Percentiles rank a stretch among this genome's conserved stretches.
These are phyloP conservation scores for Botryotinia convoluta DNA, from an alignment of 2,329 filamentous ascomycete species.

Conservation along the genomic window DNA sequence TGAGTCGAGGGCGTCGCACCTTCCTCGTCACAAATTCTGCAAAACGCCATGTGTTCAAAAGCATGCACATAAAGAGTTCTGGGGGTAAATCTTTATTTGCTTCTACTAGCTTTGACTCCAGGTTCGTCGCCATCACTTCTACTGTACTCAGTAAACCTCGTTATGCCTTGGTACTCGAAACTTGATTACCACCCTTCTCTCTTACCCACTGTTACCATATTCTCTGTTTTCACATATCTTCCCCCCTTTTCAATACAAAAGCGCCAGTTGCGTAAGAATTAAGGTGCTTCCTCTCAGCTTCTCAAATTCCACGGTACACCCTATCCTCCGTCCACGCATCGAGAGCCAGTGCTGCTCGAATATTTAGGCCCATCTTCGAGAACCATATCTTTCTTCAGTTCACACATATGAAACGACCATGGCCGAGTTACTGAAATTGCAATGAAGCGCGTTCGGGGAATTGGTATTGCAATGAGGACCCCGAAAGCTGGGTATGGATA, in stretches of 20 bases:
- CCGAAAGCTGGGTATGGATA: not conserved
- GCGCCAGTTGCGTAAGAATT: too few species aligned
- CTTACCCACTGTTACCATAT: not conserved
- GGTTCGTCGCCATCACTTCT: not conserved
- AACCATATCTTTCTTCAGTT: not conserved
- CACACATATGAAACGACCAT: not conserved
- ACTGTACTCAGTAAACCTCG: not conserved
- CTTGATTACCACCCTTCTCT: not conserved
- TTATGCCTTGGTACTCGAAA: not conserved
- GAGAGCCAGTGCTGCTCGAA: too few species aligned
- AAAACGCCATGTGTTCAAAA: not conserved
- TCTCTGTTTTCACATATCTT: not conserved
- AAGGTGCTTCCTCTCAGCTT: too few species aligned
- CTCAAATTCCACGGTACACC: too few species aligned
- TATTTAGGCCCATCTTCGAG: too few species aligned
- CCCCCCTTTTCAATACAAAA: not conserved
- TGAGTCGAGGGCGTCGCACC: not conserved
- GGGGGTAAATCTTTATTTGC: too few species aligned
- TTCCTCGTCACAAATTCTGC: not conserved
- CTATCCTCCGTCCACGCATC: too few species aligned
- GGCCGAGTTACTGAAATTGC: not conserved
- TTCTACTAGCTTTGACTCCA: not conserved
- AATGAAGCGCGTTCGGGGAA: not conserved
- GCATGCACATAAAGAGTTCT: not conserved
- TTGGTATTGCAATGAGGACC: not conserved